Evolutionary conservation across 208 protist species (phyloP).

Genomic region (Leishmania gerbilli): DNA sequence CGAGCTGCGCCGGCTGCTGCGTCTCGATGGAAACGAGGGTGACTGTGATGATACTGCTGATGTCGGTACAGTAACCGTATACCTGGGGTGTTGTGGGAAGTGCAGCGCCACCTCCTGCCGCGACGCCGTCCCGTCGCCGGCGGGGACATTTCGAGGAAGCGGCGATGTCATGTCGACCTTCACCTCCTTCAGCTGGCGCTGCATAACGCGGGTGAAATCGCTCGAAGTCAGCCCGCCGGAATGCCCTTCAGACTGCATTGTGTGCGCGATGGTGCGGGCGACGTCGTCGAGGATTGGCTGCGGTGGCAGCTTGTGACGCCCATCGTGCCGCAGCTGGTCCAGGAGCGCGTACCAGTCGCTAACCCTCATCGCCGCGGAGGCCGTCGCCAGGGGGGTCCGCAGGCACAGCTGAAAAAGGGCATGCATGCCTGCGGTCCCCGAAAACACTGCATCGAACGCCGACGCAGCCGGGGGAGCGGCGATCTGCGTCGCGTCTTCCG

Average conservation of each 20-base stretch:
- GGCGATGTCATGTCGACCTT: conserved; percentile 22
- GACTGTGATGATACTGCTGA: not conserved
- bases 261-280: conserved; percentile 22
- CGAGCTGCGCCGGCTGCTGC: not conserved
- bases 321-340: conserved; percentile 20
- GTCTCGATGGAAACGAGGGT: not conserved
- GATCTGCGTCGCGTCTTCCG: not conserved
- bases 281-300: conserved; percentile 42
- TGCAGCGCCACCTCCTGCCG: not conserved
- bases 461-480: not conserved
- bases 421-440: conserved; percentile 10
- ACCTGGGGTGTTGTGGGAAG: conserved; percentile 16
- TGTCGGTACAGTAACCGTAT: conserved; percentile 1
- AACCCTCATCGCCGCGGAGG: conserved; percentile 19
- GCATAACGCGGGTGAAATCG: conserved; percentile 14
- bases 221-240: conserved; percentile 4
- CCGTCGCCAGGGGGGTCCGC: conserved; percentile 4
- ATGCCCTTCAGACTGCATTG: not conserved
- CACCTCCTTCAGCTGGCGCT: conserved; percentile 30
- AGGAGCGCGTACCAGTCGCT: conserved; percentile 28
- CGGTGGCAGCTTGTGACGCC: conserved; percentile 35
- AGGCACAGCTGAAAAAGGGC: conserved; percentile 23
- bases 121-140: not conserved
- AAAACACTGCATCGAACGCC: not conserved
- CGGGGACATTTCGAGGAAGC: not conserved